Conservation (phyloP, 2,329 filamentous ascomycete genomes). For the Alternaria viburni region DNA sequence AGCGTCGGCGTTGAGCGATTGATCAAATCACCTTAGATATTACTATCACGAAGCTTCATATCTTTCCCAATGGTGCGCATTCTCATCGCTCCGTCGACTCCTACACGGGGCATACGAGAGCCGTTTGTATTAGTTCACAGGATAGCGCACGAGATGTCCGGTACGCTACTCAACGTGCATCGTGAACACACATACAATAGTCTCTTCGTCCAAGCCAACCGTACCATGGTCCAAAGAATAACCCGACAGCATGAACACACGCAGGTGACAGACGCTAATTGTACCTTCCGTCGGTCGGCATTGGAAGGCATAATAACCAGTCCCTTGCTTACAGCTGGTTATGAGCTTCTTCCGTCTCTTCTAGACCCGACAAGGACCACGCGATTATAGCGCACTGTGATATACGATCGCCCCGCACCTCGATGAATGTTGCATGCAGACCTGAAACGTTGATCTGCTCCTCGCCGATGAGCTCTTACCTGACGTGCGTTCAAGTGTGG, state of each 20-base stretch:
- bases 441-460: background rate
- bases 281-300: background rate
- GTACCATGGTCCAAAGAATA: background rate
- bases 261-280: background rate
- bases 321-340: background rate
- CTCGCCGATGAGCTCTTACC: background rate
- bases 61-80: background rate
- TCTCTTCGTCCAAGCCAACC: background rate
- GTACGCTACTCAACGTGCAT: constrained; percentile 1
- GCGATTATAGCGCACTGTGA: background rate
- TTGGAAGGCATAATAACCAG: background rate
- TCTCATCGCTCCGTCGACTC: background rate
- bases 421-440: background rate
- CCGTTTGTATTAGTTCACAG: background rate
- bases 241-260: background rate
- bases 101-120: background rate
- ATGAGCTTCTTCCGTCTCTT: background rate
- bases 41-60: constrained; percentile 2
- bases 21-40: constrained; percentile 1
- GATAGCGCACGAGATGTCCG: background rate
- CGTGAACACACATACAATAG: background rate
- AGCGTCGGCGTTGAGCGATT: constrained; percentile 39
- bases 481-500: background rate
- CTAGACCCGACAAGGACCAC: background rate
- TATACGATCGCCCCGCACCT: background rate